Conservation (phyloP, 2,329 filamentous ascomycete species). For the Penicillium corylophilum region DNA sequence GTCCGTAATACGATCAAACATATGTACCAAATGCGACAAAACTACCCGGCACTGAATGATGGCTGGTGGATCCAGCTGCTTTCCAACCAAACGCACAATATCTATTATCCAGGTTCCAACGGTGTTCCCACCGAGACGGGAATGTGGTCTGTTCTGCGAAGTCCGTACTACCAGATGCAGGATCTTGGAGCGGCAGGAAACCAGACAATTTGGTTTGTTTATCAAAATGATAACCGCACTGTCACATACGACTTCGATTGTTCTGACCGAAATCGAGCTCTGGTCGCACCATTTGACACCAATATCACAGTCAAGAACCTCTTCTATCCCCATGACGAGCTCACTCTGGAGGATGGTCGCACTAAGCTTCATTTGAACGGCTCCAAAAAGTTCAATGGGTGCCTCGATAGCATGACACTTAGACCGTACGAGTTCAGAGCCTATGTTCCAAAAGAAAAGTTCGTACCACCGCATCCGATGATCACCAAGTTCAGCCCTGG, state of each 20-base stretch:
- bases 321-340: slow-evolving; percentile 61
- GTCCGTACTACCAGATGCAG: slow-evolving; percentile 52
- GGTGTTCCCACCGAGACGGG: slow-evolving; percentile 56
- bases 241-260: slow-evolving; percentile 60
- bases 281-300: slow-evolving; percentile 57
- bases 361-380: slow-evolving; percentile 50
- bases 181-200: slow-evolving; percentile 49
- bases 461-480: slow-evolving; percentile 54
- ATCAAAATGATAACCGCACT: slow-evolving; percentile 49
- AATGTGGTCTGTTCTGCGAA: slow-evolving; percentile 61
- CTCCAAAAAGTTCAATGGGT: slow-evolving; percentile 54
- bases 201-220: slow-evolving; percentile 48
- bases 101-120: slow-evolving; percentile 54
- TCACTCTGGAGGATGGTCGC: slow-evolving; percentile 50
- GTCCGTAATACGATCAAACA: slow-evolving; percentile 61
- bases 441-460: slow-evolving; percentile 56
- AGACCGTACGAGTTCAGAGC: slow-evolving; percentile 59
- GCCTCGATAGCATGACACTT: slow-evolving; percentile 54
- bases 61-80: slow-evolving; percentile 57
- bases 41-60: slow-evolving; percentile 60
- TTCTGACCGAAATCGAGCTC: slow-evolving; percentile 46
- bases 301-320: slow-evolving; percentile 61
- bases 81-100: slow-evolving; percentile 56
- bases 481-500: slow-evolving; percentile 62
- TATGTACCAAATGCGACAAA: slow-evolving; percentile 60